Base-by-base conservation (phyloP, 1,284 basidiomycete species). In the Leccinum brunneo-olivaceum region DNA sequence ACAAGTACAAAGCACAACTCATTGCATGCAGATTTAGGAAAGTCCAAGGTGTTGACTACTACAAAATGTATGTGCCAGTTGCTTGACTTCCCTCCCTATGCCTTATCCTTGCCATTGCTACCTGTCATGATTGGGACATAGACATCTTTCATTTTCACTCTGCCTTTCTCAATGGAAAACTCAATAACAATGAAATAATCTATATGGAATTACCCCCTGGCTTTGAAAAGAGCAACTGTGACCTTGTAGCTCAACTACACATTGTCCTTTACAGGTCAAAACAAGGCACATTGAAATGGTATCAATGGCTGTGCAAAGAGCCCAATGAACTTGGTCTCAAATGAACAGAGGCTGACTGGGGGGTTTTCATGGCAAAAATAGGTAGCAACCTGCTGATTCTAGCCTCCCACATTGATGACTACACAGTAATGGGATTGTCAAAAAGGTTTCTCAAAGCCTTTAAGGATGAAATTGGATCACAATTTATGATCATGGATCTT, bases 21-120 rank as follows among this genome's bases (percentile, higher is more conserved):
- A n/a, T n/a, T n/a, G n/a, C n/a, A n/a, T n/a, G n/a, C n/a, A n/a
- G n/a, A n/a, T n/a, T n/a, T n/a, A n/a, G n/a, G n/a, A n/a, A n/a
- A n/a, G n/a, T n/a, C n/a, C n/a, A n/a, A n/a, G n/a, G n/a, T n/a
- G n/a, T n/a, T n/a, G n/a, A n/a, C n/a, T n/a, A n/a, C n/a, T n/a
- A n/a, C n/a, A n/a, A n/a, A n/a, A n/a, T n/a, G n/a, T n/a, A 52
- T 37, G 52, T 63, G 1, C 62, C 63, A 0, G 57, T 63, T 0
- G 49, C 47, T 2, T 29, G 51, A 8, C 40, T 55, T 1, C 21
- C 50, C 4, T 55, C 58, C 2, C 40, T 67, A 2, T 48, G 60
- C 1, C 18, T 41, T 0, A 8, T 18, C 4, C n/a, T n/a, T n/a
- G n/a, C n/a, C n/a, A 39, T 47, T 4, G 25, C 35, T 1, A 27